phyloP scores from a whole-genome alignment of 345 rosid species.

The Brassica incana region DNA sequence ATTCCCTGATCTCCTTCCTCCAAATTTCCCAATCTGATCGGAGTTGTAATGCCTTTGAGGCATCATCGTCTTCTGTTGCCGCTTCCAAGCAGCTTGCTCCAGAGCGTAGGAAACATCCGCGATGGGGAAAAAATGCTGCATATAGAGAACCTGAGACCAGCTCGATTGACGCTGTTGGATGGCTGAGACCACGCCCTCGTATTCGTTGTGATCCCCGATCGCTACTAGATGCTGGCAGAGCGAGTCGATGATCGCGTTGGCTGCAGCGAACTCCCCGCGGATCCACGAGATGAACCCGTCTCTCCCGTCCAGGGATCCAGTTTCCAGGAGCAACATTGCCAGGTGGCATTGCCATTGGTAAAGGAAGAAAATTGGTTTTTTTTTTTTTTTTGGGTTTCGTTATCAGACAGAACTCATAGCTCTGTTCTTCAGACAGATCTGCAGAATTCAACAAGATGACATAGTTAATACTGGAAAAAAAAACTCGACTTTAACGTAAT shows the following conservation, averaged over 20 bases:
- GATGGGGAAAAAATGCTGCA: slow-evolving; percentile 79
- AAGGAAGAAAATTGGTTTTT: background rate
- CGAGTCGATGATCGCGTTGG: slow-evolving; percentile 83
- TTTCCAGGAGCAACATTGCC: slow-evolving; percentile 54
- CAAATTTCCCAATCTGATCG: slow-evolving; percentile 65
- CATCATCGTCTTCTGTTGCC: slow-evolving; percentile 53
- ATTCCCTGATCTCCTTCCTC: slow-evolving; percentile 56
- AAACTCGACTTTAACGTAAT: slow-evolving; percentile 9
- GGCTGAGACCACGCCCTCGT: slow-evolving; percentile 52
- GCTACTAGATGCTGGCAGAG: slow-evolving; percentile 67
- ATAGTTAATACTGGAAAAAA: background rate
- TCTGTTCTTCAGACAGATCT: slow-evolving; percentile 29
- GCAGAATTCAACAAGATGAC: slow-evolving; percentile 32
- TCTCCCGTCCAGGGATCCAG: slow-evolving; percentile 73
- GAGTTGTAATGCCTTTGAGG: slow-evolving; percentile 40
- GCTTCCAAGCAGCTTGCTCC: slow-evolving; percentile 66
- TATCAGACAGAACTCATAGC: slow-evolving; percentile 26
- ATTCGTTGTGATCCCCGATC: slow-evolving; percentile 72
- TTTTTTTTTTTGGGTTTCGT: background rate
- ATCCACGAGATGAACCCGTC: slow-evolving; percentile 87
- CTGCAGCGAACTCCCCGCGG: slow-evolving; percentile 88
- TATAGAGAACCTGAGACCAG: slow-evolving; percentile 75
- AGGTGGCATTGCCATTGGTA: slow-evolving; percentile 78
- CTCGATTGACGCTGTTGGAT: slow-evolving; percentile 75
- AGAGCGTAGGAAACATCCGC: slow-evolving; percentile 57